Conservation (phyloP, 2,329 filamentous ascomycete species). For the Scedosporium aurantiacum region DNA sequence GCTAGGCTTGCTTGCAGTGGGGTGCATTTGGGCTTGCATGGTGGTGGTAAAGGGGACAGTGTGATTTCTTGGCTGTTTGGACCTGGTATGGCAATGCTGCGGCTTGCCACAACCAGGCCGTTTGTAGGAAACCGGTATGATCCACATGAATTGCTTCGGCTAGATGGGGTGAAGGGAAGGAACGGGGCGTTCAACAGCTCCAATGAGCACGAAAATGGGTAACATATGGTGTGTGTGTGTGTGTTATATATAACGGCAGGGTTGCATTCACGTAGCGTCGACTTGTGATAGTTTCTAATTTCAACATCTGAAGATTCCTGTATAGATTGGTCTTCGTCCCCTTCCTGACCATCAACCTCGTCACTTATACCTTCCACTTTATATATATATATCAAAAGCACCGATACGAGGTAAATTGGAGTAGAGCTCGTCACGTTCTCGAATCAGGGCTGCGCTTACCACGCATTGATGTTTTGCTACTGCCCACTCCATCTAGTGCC, state of each 20-base stretch:
- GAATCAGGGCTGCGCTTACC: too few species aligned
- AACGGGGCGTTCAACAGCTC: constrained; percentile 2
- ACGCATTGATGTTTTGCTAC: too few species aligned
- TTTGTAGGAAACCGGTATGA: background rate
- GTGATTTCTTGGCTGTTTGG: too few species aligned
- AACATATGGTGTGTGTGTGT: background rate
- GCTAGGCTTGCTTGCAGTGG: background rate
- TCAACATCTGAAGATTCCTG: background rate
- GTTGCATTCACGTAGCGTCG: background rate
- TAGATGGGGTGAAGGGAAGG: background rate
- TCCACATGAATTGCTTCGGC: background rate
- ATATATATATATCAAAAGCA: too few species aligned
- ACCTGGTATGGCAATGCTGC: background rate
- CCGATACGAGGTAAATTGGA: too few species aligned
- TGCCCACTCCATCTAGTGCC: too few species aligned
- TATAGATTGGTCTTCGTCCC: background rate
- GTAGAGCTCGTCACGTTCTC: too few species aligned
- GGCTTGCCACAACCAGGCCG: background rate
- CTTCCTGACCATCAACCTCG: too few species aligned
- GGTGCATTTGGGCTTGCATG: background rate
- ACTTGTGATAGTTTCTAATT: background rate
- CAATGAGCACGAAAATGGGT: background rate
- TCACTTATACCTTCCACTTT: too few species aligned
- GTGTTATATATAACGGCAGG: background rate
- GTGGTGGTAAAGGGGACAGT: too few species aligned